Evolutionary conservation across 169 alveolate genomes (phyloP), one percentile per base, ranked within the genome.

Genomic region (Plasmodium relictum): DNA sequence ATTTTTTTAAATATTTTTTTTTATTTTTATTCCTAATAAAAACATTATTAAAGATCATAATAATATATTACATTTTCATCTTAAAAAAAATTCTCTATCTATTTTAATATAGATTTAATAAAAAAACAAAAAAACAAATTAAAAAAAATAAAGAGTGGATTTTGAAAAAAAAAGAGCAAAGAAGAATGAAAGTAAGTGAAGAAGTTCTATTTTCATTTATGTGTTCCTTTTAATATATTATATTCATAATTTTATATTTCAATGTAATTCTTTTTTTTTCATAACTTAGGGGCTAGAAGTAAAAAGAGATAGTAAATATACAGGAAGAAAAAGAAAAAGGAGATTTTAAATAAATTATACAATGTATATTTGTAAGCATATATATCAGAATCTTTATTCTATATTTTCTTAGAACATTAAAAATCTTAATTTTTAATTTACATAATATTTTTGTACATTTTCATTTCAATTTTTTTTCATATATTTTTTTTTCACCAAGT

Each of bases 271-370:
- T 39, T 52, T 70, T n/a, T 88, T 52, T 44, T 6, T 74, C 16
- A 26, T 58, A n/a, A 16, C 78, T 10, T 83, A 93, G 94, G 99
- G 99, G 10, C 93, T 95, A 78, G 96, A 95, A 37, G 98, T 97
- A 12, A 96, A 98, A 69, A 96, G 98, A 37, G 99, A 98, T 88
- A 95, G 99, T 41, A 97, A 97, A 88, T 98, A 97, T 74, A 97
- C 99, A 45, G 99, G 99, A 48, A 95, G 99, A 88, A 97, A 94
- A 78, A 97, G 99, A 92, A 93, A 92, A 52, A 69, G 90, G 69
- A 88, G 95, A 24, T 96, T 96, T 62, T 96, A 90, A 80, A 59
- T 9, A 12, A 2, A 12, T 39, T 7, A 24, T 3, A 42, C 5
- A n/a, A 59, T 69, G 31, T 44, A 68, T 48, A 63, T 37, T 10